Conservation (phyloP, 2,329 filamentous ascomycete species). For the Juglanconis sp. region DNA sequence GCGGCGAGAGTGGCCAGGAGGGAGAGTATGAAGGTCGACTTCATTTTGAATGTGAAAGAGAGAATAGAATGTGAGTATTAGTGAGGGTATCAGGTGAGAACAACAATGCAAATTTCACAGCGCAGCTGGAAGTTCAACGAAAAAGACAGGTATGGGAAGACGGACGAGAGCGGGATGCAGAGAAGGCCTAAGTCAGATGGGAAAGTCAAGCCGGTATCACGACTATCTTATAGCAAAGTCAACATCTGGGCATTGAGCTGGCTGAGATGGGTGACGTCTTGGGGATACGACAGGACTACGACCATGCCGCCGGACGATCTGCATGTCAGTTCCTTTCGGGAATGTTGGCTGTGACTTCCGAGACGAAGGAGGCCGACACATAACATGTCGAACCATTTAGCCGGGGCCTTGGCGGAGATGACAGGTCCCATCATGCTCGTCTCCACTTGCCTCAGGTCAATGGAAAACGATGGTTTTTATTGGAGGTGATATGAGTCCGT, state of each 20-base stretch:
- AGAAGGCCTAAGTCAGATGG: neutral
- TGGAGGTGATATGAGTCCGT: too few relatives aligned
- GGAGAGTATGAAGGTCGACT: slow-evolving; percentile 25
- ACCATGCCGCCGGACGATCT: neutral
- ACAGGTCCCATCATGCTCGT: neutral
- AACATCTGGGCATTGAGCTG: neutral
- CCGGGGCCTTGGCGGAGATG: neutral
- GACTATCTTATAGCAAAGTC: slow-evolving; percentile 12
- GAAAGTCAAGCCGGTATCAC: neutral
- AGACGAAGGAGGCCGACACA: neutral
- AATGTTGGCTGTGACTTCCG: neutral
- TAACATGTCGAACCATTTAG: neutral
- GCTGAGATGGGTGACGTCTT: neutral
- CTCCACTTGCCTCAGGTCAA: neutral
- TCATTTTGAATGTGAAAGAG: slow-evolving; percentile 20
- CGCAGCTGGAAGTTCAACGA: slow-evolving; percentile 9
- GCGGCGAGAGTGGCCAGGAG: slow-evolving; percentile 20
- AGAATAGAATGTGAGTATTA: slow-evolving; percentile 12
- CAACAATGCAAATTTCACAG: slow-evolving; percentile 16
- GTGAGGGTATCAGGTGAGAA: slow-evolving; percentile 3
- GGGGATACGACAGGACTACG: neutral
- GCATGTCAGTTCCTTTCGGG: neutral
- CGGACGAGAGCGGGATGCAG: neutral
- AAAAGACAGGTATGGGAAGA: slow-evolving; percentile 1
- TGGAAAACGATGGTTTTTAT: too few relatives aligned